phyloP scores from a whole-genome alignment of 495 filamentous ascomycete species.

The Staphylotrichum longicolle region DNA sequence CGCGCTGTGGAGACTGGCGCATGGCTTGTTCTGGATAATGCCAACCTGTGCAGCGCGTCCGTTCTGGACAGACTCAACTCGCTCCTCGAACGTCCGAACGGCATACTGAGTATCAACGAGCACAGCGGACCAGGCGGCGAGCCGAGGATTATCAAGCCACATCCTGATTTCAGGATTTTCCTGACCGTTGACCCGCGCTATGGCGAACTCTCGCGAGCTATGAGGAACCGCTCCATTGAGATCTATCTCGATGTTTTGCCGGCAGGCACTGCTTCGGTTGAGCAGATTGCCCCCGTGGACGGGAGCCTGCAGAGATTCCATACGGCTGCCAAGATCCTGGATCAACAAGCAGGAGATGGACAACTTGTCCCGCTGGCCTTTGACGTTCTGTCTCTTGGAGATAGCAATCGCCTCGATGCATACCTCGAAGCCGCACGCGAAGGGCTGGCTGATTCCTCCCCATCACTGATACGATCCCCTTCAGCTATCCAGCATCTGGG shows the following conservation, averaged over 20 bases:
- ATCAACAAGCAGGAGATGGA: conserved; percentile 20
- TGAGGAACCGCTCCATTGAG: conserved; percentile 93
- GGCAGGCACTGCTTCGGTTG: conserved; percentile 23
- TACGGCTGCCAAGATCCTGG: conserved; percentile 24
- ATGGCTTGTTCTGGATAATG: conserved; percentile 95
- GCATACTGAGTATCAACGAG: conserved; percentile 84
- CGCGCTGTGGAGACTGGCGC: conserved; percentile 79
- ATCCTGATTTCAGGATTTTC: conserved; percentile 88
- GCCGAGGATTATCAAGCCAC: conserved; percentile 73
- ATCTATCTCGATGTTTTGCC: conserved; percentile 62
- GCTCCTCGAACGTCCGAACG: conserved; percentile 78
- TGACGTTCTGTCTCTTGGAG: conserved; percentile 38
- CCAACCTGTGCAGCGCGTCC: conserved; percentile 91
- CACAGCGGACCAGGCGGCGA: conserved; percentile 80
- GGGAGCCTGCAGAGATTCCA: conserved; percentile 42
- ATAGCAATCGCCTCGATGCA: conserved; percentile 34
- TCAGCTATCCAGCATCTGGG: conserved; percentile 20
- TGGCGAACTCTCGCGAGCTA: conserved; percentile 91
- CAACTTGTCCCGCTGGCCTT: conserved; percentile 30
- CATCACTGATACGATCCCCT: conserved; percentile 23
- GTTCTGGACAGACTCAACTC: conserved; percentile 95
- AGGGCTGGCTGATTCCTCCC: conserved; percentile 12
- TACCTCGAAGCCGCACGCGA: conserved; percentile 26
- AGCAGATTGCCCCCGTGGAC: conserved; percentile 42
- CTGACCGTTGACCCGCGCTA: conserved; percentile 90